phyloP scores from a whole-genome alignment of 23 red algal species.

The Gracilaria gracilis region DNA sequence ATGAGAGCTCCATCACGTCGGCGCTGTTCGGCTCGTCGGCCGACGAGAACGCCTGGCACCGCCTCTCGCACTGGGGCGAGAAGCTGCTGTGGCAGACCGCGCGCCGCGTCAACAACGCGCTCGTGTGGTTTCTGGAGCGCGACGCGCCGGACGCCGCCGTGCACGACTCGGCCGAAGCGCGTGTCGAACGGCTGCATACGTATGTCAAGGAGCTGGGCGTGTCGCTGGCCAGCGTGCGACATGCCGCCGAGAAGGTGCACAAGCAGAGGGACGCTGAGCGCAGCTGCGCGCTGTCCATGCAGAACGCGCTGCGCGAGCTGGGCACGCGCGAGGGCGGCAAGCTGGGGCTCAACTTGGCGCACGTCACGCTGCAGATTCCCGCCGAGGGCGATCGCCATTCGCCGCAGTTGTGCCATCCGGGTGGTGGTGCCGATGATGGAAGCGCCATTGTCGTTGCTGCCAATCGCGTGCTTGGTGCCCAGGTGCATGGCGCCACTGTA shows the following conservation, averaged over 20 bases:
- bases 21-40: constrained; percentile 44
- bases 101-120: constrained; percentile 59
- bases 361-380: constrained; percentile 29
- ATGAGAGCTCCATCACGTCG: constrained; percentile 43
- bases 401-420: too few species aligned
- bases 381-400: not conserved
- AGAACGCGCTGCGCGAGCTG: constrained; percentile 48
- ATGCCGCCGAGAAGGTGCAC: constrained; percentile 35
- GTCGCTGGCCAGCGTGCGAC: constrained; percentile 26
- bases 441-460: not conserved
- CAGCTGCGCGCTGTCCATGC: constrained; percentile 19
- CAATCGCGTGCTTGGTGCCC: not conserved
- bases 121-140: constrained; percentile 65
- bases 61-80: constrained; percentile 38
- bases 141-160: not conserved
- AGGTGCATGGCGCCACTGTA: not conserved
- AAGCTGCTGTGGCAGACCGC: constrained; percentile 71
- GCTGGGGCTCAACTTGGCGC: constrained; percentile 38
- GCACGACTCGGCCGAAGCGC: constrained; percentile 43
- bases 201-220: constrained; percentile 65
- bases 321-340: constrained; percentile 69
- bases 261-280: constrained; percentile 23
- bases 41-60: constrained; percentile 34
- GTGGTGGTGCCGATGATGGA: not conserved
- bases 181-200: constrained; percentile 64